Conservation (phyloP, 257 asterid genomes). For the Solanum verrucosum region DNA sequence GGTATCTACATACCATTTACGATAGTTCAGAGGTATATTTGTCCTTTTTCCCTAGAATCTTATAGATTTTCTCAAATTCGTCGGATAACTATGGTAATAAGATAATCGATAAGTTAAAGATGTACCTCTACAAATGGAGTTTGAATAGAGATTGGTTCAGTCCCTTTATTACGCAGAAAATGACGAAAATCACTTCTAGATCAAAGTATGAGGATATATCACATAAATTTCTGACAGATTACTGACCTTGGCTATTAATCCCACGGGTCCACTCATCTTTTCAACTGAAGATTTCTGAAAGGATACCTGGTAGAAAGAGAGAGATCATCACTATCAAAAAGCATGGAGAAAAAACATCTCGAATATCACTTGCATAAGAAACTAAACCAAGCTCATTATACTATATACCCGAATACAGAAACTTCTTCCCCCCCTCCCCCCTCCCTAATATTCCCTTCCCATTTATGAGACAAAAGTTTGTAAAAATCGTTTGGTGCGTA, state of each 20-base stretch:
- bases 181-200: not conserved
- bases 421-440: no score
- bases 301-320: constrained; percentile 36
- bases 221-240: not conserved
- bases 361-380: not conserved
- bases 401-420: not conserved
- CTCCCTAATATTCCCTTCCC: not conserved
- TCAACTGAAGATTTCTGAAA: constrained; percentile 42
- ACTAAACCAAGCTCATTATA: not conserved
- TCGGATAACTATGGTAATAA: not conserved
- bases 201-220: not conserved
- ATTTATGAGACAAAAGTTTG: not conserved
- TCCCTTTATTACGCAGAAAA: not conserved
- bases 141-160: not conserved
- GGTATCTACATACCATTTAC: no score
- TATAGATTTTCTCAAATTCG: not conserved
- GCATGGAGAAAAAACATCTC: not conserved
- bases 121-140: not conserved
- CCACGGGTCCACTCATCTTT: constrained; percentile 32
- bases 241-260: constrained; percentile 60
- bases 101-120: not conserved
- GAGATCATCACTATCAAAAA: constrained; percentile 1
- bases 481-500: not conserved
- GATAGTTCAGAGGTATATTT: no score
- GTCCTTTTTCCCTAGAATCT: not conserved